Conservation (phyloP, 495 filamentous ascomycete genomes). For the Hyaloscypha variabilis region DNA sequence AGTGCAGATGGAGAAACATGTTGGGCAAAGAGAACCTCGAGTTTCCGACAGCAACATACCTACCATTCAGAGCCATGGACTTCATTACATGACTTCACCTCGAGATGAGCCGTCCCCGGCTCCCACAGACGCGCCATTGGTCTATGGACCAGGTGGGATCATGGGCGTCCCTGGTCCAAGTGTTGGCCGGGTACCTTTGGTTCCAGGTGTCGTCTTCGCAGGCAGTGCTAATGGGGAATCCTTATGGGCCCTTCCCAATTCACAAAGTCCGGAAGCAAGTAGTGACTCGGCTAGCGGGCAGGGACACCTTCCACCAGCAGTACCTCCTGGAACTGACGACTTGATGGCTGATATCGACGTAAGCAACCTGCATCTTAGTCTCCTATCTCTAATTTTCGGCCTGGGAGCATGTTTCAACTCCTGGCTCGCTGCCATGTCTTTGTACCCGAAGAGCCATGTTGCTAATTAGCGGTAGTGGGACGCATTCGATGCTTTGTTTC, state of each 20-base stretch:
- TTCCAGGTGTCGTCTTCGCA: conserved; percentile 10
- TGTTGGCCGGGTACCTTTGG: conserved; percentile 17
- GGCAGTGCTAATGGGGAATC: conserved; percentile 26
- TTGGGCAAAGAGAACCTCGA: conserved; percentile 24
- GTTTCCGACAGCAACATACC: neutral
- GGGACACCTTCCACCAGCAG: conserved; percentile 1
- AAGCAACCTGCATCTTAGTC: conserved; percentile 18
- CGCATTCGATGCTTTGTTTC: conserved; percentile 34
- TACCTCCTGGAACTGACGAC: conserved; percentile 18
- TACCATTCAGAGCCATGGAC: neutral
- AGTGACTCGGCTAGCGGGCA: conserved; percentile 13
- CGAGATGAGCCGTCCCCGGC: neutral
- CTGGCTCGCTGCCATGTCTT: no score
- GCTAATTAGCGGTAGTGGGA: conserved; percentile 18
- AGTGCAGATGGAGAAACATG: conserved; percentile 26
- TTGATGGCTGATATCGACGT: conserved; percentile 35
- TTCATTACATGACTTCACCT: conserved; percentile 7
- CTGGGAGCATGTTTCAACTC: no score
- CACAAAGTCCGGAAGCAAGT: conserved; percentile 30
- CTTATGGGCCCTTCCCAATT: conserved; percentile 29
- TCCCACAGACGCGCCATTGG: neutral
- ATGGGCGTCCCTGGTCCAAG: conserved; percentile 16
- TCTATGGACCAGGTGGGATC: neutral
- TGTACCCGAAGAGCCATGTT: no score
- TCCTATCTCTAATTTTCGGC: no score